These are phyloP conservation scores for Diaporthe capsici DNA, from an alignment of 2,329 filamentous ascomycete genomes.

Conservation along the genomic window DNA sequence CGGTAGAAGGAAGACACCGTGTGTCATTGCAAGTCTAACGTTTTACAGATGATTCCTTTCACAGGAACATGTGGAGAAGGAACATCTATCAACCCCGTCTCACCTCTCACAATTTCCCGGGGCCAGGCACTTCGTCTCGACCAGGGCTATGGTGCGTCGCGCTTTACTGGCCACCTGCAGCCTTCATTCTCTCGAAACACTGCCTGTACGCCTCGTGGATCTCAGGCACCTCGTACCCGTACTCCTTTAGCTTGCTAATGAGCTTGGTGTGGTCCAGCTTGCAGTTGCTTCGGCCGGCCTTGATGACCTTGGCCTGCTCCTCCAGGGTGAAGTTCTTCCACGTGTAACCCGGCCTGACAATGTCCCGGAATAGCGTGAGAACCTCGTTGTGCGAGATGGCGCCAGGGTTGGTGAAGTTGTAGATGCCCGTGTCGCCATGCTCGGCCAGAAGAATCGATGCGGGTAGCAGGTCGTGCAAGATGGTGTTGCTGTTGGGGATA, in stretches of 20 bases:
- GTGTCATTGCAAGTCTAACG: conserved; percentile 18
- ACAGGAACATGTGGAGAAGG: conserved; percentile 1
- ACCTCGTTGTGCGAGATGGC: conserved; percentile 81
- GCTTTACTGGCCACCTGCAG: conserved; percentile 63
- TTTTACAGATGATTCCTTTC: neutral
- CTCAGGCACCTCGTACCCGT: conserved; percentile 71
- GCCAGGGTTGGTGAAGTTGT: conserved; percentile 80
- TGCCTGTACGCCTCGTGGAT: conserved; percentile 72
- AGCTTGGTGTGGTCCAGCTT: conserved; percentile 74
- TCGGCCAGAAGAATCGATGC: conserved; percentile 72
- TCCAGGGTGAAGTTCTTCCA: conserved; percentile 78
- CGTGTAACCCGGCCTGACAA: conserved; percentile 70
- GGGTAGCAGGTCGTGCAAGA: conserved; percentile 75
- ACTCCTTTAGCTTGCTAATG: conserved; percentile 71
- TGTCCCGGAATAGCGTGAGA: conserved; percentile 72
- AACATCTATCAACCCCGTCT: conserved; percentile 12
- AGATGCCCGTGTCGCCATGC: conserved; percentile 73
- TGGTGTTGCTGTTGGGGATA: conserved; percentile 78
- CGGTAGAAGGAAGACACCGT: neutral
- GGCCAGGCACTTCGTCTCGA: neutral
- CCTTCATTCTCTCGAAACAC: conserved; percentile 76
- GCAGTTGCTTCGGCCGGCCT: conserved; percentile 77
- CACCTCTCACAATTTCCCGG: neutral
- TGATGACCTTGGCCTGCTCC: conserved; percentile 77
- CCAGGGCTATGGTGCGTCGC: neutral